Conservation (phyloP, 768 basidiomycete genomes). For the Calocera viscosa region DNA sequence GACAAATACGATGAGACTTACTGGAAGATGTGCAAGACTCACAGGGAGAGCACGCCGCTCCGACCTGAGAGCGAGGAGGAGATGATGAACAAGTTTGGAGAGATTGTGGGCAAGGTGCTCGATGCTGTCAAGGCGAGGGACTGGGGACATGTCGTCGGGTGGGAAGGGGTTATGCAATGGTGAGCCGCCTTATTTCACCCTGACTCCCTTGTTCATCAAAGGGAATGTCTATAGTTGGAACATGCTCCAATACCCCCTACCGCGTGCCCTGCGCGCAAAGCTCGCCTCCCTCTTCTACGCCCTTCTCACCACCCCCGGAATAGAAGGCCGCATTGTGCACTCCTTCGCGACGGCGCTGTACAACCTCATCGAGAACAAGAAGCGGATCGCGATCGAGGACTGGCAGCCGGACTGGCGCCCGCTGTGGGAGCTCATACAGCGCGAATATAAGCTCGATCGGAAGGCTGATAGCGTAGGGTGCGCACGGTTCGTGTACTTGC, state of each 20-base stretch:
- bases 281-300: conserved; percentile 69
- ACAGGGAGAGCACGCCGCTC: conserved; percentile 1
- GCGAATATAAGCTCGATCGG: conserved; percentile 33
- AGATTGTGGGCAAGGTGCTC: conserved; percentile 54
- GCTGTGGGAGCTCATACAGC: conserved; percentile 61
- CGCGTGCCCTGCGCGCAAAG: conserved; percentile 53
- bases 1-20: conserved; percentile 39
- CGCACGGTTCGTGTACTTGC: not conserved
- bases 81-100: not conserved
- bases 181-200: conserved; percentile 23
- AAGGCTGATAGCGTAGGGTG: not conserved
- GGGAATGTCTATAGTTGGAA: conserved; percentile 45
- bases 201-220: not conserved
- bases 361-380: conserved; percentile 55
- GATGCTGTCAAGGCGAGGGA: conserved; percentile 63
- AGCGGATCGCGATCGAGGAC: conserved; percentile 52
- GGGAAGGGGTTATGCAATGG: conserved; percentile 76
- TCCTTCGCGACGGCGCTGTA: conserved; percentile 71
- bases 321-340: conserved; percentile 57
- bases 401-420: conserved; percentile 61
- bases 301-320: conserved; percentile 59
- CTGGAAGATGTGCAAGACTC: not conserved
- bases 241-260: conserved; percentile 66
- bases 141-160: conserved; percentile 59
- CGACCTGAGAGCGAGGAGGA: not conserved